phyloP scores from a whole-genome alignment of 306 rosid species.

The Dicorynia guianensis region DNA sequence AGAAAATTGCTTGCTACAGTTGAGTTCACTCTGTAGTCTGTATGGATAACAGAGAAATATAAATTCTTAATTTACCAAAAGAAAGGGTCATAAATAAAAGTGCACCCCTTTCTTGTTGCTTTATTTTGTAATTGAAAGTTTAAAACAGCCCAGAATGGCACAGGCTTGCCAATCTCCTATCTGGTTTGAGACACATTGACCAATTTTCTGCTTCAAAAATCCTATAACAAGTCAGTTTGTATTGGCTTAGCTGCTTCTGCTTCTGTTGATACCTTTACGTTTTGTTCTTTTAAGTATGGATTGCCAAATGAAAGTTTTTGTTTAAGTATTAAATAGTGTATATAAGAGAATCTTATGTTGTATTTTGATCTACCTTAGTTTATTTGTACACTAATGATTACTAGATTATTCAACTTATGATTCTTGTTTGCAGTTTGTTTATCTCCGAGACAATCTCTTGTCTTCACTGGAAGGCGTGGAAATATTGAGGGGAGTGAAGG shows the following conservation, averaged over 20 bases:
- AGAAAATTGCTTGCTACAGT: conserved; percentile 11
- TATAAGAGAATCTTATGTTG: conserved; percentile 28
- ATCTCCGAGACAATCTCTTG: conserved; percentile 94
- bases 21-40: conserved; percentile 1
- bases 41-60: conserved; percentile 7
- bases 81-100: conserved; percentile 2
- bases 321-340: not conserved
- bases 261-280: conserved; percentile 19
- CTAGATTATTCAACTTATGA: conserved; percentile 32
- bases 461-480: conserved; percentile 95
- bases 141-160: not conserved
- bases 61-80: conserved; percentile 14
- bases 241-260: conserved; percentile 14
- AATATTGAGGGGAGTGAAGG: conserved; percentile 92
- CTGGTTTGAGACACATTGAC: conserved; percentile 3
- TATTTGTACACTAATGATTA: conserved; percentile 28
- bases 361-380: conserved; percentile 30
- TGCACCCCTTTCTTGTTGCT: conserved; percentile 16
- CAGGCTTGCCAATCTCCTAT: conserved; percentile 20
- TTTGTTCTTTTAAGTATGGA: not conserved
- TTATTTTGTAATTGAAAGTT: conserved; percentile 4
- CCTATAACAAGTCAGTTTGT: not conserved
- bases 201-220: conserved; percentile 14
- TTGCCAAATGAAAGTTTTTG: not conserved
- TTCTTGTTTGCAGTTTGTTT: conserved; percentile 78